Evolutionary conservation across 495 filamentous ascomycete genomes (phyloP), one percentile per base, ranked within the genome.

Genomic region (Emericellopsis terricola): DNA sequence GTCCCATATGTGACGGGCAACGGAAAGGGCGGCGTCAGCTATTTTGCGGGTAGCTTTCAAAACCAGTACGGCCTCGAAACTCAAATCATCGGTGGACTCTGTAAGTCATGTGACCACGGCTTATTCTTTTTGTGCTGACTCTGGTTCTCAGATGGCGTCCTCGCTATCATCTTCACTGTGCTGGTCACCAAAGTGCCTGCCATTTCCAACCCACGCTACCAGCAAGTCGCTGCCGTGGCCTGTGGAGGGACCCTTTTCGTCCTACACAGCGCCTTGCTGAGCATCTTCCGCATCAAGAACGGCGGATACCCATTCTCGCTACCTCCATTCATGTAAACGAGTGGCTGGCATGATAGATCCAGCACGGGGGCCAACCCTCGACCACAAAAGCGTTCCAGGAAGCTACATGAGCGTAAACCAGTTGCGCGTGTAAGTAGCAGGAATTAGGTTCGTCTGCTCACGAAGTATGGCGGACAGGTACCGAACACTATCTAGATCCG

Each of bases 51-150:
- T 29, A 89, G 89, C 1, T 99, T 96, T 50, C 83, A 84, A 47
- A 96, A 77, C 49, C 89, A 99, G 50, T 94, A 78, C 50, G 89
- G 91, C 7, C 60, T 96, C 46, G 89, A 99, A 59, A 93, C 89
- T 2, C 89, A 99, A 52, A 86, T 99, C 43, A 62, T 99, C 17
- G 89, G 85, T 43, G 82, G 82, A 13, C 79, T 94, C 40, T 99
- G 89, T 97, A 74, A 62, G 87, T 26, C 6, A 26, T 11, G 74
- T 39, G 15, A 26, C 5, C 13, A 13, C 21, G 8, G 3, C 18
- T 35, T 3, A 28, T 27, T 0, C 21, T 4, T 31, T 13, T 15
- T 34, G 23, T 26, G 6, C 11, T 6, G 23, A 11, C 23, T 6
- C 14, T 15, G 16, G 15, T 8, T 37, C 39, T 6, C 38, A 97